Base-by-base conservation (phyloP, 768 basidiomycete species). In the Leccinum ochraceum region DNA sequence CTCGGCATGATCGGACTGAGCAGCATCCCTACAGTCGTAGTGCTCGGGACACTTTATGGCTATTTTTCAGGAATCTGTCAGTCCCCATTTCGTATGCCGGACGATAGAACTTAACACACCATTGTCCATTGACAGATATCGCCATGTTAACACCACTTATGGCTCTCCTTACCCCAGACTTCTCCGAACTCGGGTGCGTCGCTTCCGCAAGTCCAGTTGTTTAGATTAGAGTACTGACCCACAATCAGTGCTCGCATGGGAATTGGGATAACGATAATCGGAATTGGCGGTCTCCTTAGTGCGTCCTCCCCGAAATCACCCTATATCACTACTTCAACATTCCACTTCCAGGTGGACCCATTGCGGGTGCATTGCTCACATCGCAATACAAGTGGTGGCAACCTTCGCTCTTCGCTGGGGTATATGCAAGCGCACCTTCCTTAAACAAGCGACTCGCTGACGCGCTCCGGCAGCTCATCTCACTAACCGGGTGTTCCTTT, bases 361-460 rank as follows among this genome's bases (percentile, higher is more conserved):
- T 86, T 44, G 76, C 80, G n/a, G 86, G 86, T 1, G 81, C 82
- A 0, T 68, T 87, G 24, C 78, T 88, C 4, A 79, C 83, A 1
- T 61, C 75, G 13, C 66, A 76, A 9, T 86, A 80, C 66, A 72
- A 77, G 2, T 88, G 86, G 86, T 85, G 81, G 82, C 75, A 74
- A 50, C 79, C 85, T 4, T 77, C 80, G 2, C 54, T 86, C 9
- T 87, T 85, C 63, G 71, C 77, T 24, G 85, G 83, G 53, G 74
- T 78, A 60, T 6, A 59, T 30, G 56, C 10, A 6, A 13, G 16
- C 50, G 1, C 17, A 26, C 2, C 9, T 20, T 32, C 10, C 11
- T 13, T 52, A 14, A 34, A 46, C 6, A 36, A 42, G 16, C 13
- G 26, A 39, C 36, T 6, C 22, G 22, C 22, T 63, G 24, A 65